phyloP scores from a whole-genome alignment of 257 asterid genomes.

The Petunia secreta region DNA sequence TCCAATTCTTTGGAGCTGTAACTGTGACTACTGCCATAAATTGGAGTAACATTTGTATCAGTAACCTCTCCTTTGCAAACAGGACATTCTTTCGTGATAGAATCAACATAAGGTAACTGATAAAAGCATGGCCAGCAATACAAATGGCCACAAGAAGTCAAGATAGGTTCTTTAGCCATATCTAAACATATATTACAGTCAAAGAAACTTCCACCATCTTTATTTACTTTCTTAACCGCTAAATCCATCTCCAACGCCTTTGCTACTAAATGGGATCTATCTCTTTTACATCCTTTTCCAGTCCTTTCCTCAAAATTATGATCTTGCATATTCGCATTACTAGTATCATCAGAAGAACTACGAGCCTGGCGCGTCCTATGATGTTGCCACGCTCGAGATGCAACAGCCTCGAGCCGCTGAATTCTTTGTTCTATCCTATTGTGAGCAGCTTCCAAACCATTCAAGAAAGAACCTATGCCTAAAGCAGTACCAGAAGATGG shows the following conservation, averaged over 20 bases:
- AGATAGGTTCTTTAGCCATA: constrained; percentile 60
- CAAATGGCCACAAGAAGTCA: constrained; percentile 83
- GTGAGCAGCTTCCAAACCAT: constrained; percentile 58
- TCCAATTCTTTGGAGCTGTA: constrained; percentile 39
- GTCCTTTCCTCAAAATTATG: constrained; percentile 28
- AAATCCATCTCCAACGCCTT: constrained; percentile 65
- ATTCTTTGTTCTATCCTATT: constrained; percentile 71
- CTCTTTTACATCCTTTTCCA: constrained; percentile 58
- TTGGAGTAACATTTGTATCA: constrained; percentile 45
- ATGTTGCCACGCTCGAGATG: constrained; percentile 68
- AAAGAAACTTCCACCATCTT: constrained; percentile 53
- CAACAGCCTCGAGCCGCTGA: constrained; percentile 76
- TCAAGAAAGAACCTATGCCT: constrained; percentile 52
- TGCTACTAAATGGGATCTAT: constrained; percentile 73
- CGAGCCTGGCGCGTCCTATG: constrained; percentile 59
- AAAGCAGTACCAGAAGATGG: constrained; percentile 46
- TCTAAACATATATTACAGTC: constrained; percentile 82
- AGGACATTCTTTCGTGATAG: constrained; percentile 66
- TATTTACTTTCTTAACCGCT: constrained; percentile 29
- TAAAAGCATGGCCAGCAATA: constrained; percentile 80
- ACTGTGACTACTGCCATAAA: constrained; percentile 50
- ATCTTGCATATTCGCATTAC: constrained; percentile 25
- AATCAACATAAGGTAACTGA: constrained; percentile 58
- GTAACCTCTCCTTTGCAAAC: constrained; percentile 72
- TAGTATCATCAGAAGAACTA: constrained; percentile 33